Percentiles rank a stretch among this genome's conserved stretches.
These are phyloP conservation scores for Fraxinus pennsylvanica DNA, from an alignment of 257 asterid genomes.

Conservation along the genomic window DNA sequence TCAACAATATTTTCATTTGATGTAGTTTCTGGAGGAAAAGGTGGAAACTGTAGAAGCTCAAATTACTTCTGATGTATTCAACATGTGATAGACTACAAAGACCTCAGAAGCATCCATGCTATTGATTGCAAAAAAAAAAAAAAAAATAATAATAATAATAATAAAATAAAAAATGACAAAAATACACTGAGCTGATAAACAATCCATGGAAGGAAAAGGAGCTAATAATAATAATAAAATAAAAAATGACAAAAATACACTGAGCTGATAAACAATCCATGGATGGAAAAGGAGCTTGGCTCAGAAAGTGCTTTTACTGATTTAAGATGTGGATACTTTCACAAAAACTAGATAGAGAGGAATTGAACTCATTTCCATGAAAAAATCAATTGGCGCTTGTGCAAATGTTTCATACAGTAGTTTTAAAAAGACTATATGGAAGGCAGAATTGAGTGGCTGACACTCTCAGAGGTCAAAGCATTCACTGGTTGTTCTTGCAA, in stretches of 20 bases:
- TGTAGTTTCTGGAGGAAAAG: neutral
- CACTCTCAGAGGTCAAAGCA: neutral
- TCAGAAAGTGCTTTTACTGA: neutral
- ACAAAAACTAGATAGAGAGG: neutral
- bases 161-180: neutral
- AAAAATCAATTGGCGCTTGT: neutral
- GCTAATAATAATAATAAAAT: no score
- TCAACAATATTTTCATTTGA: neutral
- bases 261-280: neutral
- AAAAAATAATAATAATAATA: no score
- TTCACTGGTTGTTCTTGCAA: slow-evolving; percentile 7
- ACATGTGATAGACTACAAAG: no score
- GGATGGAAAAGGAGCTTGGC: no score
- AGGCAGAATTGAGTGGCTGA: neutral
- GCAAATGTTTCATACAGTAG: slow-evolving; percentile 8
- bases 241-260: neutral
- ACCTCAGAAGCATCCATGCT: no score
- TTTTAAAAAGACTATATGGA: slow-evolving; percentile 4
- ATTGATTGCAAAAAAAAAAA: no score
- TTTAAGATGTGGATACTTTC: no score
- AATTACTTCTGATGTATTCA: no score
- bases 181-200: neutral
- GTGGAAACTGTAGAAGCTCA: no score
- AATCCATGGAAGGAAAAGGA: no score
- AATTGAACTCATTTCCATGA: neutral